phyloP scores from a whole-genome alignment of 2,329 filamentous ascomycete genomes.

The Cladosporium phlei region DNA sequence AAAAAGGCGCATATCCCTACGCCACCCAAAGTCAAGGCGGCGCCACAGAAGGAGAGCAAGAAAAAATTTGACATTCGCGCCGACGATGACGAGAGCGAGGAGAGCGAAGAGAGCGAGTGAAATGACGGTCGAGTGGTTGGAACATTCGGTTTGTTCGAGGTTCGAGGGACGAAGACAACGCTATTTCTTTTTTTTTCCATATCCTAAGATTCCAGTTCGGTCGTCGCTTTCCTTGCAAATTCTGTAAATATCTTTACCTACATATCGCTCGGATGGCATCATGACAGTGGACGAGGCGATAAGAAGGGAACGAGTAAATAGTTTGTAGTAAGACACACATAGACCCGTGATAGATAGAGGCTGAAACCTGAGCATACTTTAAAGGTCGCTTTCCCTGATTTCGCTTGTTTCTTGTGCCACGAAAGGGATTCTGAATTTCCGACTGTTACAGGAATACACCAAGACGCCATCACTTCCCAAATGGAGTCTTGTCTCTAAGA shows the following conservation, averaged over 20 bases:
- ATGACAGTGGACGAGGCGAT: no score
- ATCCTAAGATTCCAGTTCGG: no score
- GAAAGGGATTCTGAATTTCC: constrained; percentile 2
- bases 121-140: neutral
- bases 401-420: neutral
- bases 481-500: no score
- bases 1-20: constrained; percentile 9
- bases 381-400: neutral
- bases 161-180: no score
- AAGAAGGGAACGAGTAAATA: neutral
- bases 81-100: constrained; percentile 7
- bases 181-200: neutral
- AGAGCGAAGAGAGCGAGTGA: constrained; percentile 3
- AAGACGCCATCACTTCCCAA: no score
- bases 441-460: neutral
- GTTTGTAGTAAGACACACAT: neutral
- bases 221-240: no score
- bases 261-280: neutral
- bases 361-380: neutral
- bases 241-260: neutral
- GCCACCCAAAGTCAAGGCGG: constrained; percentile 3
- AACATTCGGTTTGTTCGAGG: no score
- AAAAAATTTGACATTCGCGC: neutral
- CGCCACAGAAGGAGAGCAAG: constrained; percentile 1
- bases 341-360: no score